Evolutionary conservation across 129 eudicot genomes (phyloP).

Genomic region (Artemisia annua): DNA sequence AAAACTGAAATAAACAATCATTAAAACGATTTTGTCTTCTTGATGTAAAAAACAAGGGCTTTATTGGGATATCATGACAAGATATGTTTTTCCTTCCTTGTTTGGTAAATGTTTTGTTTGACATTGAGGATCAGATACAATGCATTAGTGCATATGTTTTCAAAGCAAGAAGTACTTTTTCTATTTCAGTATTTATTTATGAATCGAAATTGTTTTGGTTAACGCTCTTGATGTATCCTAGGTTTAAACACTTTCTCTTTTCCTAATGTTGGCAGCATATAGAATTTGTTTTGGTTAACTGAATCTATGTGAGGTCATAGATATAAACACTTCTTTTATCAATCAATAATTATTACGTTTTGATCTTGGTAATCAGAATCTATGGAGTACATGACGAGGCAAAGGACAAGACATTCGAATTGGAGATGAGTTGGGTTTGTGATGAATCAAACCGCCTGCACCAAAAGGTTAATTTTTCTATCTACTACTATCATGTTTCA

Average conservation of each 20-base stretch:
- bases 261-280: neutral
- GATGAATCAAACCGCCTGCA: constrained; percentile 95
- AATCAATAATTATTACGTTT: constrained; percentile 14
- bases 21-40: too few relatives aligned
- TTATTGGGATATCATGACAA: too few relatives aligned
- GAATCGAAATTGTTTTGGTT: too few relatives aligned
- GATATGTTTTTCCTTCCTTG: too few relatives aligned
- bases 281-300: neutral
- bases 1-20: too few relatives aligned
- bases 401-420: constrained; percentile 93
- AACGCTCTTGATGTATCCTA: too few relatives aligned
- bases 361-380: constrained; percentile 53
- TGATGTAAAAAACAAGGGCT: too few relatives aligned
- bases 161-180: too few relatives aligned
- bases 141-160: too few relatives aligned
- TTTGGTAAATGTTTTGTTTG: too few relatives aligned
- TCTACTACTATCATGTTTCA: neutral
- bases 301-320: neutral
- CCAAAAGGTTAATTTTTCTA: constrained; percentile 63
- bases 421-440: constrained; percentile 99
- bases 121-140: too few relatives aligned
- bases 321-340: neutral
- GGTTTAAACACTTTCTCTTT: too few relatives aligned
- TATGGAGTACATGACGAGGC: constrained; percentile 97
- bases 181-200: neutral